Evolutionary conservation across 2,329 filamentous ascomycete genomes (phyloP), one percentile per base, ranked within the genome.

Genomic region (Fusarium floridanum): DNA sequence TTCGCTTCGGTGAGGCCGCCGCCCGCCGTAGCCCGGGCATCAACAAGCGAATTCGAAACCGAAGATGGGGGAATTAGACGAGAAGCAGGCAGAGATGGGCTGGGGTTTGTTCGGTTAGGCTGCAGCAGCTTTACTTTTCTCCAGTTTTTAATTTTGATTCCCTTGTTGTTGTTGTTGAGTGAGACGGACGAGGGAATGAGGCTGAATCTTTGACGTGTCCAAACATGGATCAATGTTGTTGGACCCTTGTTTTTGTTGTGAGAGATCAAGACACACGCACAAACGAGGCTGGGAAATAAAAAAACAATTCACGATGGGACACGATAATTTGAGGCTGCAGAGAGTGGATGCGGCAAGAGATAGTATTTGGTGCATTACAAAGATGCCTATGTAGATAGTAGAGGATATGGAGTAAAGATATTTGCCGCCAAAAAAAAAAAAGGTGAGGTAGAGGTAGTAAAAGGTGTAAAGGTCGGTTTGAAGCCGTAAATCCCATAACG

Each of bases 401-500:
- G 34, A 64, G 32, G 45, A 62, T 61, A 59, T 55, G 34, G 43
- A 50, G 61, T 61, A 65, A 62, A 34, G 56, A 70, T 48, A 37
- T 53, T 29, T 73, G 66, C 66, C 72, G 66, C 66, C 72, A 48
- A 37, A 32, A 57, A 27, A 22, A 24, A 68, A 53, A 41, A 34
- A 60, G n/a, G 57, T 63, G 61, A 57, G 39, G 24, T 67, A 60
- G 65, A 55, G 22, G 41, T 68, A 41, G 41, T 68, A 45, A 39
- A 50, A 55, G 6, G 39, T 56, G 48, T 53, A 11, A 27, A 32
- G 17, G 24, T 53, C 24, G 45, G 45, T 50, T 43, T 32, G 50
- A 73, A 64, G 64, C 69, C 72, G 66, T 75, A 56, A 68, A 45
- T 68, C 63, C 69, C 70, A 32, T 75, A 63, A 71, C 61, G 39